These are phyloP conservation scores for Tylopilus sp. DNA, from an alignment of 1,284 basidiomycete species.

Conservation along the genomic window DNA sequence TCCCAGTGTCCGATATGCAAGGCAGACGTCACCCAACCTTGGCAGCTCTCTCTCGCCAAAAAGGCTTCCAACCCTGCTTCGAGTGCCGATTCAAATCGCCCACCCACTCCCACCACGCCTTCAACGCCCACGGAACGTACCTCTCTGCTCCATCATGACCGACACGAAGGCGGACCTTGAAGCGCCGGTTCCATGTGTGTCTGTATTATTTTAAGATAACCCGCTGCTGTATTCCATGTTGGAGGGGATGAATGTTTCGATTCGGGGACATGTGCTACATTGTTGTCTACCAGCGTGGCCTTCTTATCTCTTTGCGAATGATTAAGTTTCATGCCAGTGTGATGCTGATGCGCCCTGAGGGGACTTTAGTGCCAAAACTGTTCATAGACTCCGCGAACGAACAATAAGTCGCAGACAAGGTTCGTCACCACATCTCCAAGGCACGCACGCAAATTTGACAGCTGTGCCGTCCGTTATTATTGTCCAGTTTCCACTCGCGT, in stretches of 20 bases:
- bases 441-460: constrained; percentile 28
- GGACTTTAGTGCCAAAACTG: constrained; percentile 8
- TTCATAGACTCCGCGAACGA: constrained; percentile 10
- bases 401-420: constrained; percentile 31
- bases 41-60: constrained; percentile 23
- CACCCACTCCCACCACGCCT: constrained; percentile 8
- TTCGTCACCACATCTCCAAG: constrained; percentile 21
- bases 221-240: constrained; percentile 11
- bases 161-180: constrained; percentile 9
- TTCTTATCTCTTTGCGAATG: constrained; percentile 21
- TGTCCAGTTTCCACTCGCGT: constrained; percentile 9
- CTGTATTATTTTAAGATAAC: constrained; percentile 30
- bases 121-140: constrained; percentile 35
- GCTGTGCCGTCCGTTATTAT: constrained; percentile 20
- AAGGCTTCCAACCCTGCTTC: constrained; percentile 12
- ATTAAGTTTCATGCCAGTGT: constrained; percentile 21
- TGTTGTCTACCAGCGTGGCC: constrained; percentile 5
- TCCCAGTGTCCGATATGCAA: constrained; percentile 83
- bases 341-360: constrained; percentile 1
- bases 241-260: constrained; percentile 4
- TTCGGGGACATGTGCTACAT: constrained; percentile 14
- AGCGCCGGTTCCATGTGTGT: constrained; percentile 14
- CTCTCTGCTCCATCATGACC: constrained; percentile 33
- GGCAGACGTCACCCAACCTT: constrained; percentile 77
- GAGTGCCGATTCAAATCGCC: constrained; percentile 3